A percentile compares a stretch with the other conserved stretches of the same genome.
Evolutionary conservation across 805 yeast species (phyloP).

Genomic region (Starmerella floris): DNA sequence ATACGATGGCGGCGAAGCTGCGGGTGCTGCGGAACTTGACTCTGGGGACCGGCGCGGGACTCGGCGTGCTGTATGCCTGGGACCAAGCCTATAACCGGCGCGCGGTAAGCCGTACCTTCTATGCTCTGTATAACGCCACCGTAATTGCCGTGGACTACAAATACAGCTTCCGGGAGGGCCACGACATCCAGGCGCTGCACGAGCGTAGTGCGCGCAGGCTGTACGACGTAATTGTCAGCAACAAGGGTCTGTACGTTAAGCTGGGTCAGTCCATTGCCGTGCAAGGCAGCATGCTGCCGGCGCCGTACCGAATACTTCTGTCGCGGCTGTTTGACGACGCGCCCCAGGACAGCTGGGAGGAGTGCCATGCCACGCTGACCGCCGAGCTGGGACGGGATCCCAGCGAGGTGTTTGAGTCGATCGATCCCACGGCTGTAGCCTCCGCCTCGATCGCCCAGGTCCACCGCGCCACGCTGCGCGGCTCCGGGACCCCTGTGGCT

Average conservation of each 20-base stretch:
- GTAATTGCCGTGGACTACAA: constrained; percentile 48
- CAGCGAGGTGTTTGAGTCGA: constrained; percentile 32
- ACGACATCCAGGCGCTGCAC: constrained; percentile 44
- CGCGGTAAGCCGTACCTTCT: constrained; percentile 37
- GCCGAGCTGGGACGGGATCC: constrained; percentile 34
- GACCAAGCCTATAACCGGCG: constrained; percentile 38
- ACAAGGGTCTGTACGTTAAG: constrained; percentile 57
- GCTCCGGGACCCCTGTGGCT: constrained; percentile 62
- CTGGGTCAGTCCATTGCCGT: constrained; percentile 70
- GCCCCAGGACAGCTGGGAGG: constrained; percentile 41
- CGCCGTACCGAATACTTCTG: constrained; percentile 47
- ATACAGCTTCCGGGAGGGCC: constrained; percentile 34
- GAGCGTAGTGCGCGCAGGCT: constrained; percentile 43
- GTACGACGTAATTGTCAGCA: constrained; percentile 33
- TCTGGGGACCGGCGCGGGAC: constrained; percentile 8
- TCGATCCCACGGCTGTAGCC: constrained; percentile 52
- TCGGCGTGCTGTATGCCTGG: constrained; percentile 22
- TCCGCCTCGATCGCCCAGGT: constrained; percentile 90
- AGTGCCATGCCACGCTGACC: constrained; percentile 25
- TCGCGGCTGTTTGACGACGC: constrained; percentile 53
- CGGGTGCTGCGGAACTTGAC: too few species aligned
- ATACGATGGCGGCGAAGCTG: too few species aligned
- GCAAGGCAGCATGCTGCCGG: constrained; percentile 56
- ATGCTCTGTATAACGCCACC: constrained; percentile 34
- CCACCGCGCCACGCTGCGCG: constrained; percentile 53